Percentiles rank a stretch among this genome's conserved stretches.
These are phyloP conservation scores for Blastobotrys mokoenaii DNA, from an alignment of 805 yeast genomes.

Conservation along the genomic window DNA sequence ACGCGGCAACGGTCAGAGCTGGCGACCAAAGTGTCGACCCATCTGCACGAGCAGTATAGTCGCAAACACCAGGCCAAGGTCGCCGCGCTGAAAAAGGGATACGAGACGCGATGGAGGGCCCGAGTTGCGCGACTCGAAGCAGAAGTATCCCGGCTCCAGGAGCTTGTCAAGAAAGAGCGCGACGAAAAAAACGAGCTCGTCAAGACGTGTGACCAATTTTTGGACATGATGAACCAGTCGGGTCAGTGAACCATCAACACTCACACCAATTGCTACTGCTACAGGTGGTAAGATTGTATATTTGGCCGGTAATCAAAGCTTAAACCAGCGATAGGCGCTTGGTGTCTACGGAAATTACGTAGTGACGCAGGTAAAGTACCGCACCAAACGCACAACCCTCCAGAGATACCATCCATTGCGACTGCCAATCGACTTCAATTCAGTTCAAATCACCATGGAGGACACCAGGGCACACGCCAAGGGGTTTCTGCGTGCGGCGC, in stretches of 20 bases:
- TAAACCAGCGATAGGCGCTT: no score
- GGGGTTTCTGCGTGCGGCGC: no score
- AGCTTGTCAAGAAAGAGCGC: slow-evolving; percentile 42
- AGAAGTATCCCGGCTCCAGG: slow-evolving; percentile 36
- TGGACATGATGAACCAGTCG: slow-evolving; percentile 7
- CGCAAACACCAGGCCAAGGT: slow-evolving; percentile 72
- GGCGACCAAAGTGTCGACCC: slow-evolving; percentile 42
- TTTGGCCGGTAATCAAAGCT: not conserved
- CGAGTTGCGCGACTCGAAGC: not conserved
- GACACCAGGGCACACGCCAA: no score
- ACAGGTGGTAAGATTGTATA: no score
- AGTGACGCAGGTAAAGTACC: no score
- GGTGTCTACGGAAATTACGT: no score
- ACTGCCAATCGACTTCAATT: no score
- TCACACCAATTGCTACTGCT: no score
- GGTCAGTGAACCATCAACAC: no score
- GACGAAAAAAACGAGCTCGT: slow-evolving; percentile 52
- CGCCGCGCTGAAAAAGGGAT: slow-evolving; percentile 42
- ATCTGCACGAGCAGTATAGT: slow-evolving; percentile 63
- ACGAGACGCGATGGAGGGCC: slow-evolving; percentile 39
- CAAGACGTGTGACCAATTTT: slow-evolving; percentile 38
- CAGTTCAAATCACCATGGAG: no score
- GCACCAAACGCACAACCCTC: no score
- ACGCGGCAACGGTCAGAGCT: slow-evolving; percentile 6
- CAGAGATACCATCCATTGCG: no score